A percentile compares a stretch with the other conserved stretches of the same genome.
Evolutionary conservation across 2,329 filamentous ascomycete species (phyloP).

Genomic region (Colletotrichum tropicale): DNA sequence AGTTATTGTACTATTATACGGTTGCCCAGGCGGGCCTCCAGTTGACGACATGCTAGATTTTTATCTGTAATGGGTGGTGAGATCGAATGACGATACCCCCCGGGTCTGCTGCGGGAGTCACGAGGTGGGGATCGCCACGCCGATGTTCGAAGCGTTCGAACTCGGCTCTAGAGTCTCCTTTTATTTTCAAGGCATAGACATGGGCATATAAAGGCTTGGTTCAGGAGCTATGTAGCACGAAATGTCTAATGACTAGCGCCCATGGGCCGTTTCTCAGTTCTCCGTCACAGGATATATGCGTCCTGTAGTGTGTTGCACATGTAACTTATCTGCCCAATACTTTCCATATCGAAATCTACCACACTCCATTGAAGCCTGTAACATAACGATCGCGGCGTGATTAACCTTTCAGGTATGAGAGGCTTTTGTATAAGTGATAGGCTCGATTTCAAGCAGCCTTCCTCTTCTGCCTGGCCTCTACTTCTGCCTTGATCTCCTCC

Average conservation of each 20-base stretch:
- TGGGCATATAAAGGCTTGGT: background rate
- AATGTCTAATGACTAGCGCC: constrained; percentile 4
- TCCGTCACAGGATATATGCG: background rate
- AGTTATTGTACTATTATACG: background rate
- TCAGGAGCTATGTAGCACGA: background rate
- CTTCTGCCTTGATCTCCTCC: constrained; percentile 74
- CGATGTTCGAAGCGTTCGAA: background rate
- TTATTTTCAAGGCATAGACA: background rate
- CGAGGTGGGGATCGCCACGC: background rate
- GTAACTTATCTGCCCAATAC: background rate
- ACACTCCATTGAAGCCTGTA: background rate
- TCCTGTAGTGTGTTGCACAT: background rate
- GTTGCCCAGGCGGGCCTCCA: background rate
- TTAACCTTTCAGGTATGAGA: background rate
- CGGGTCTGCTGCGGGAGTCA: background rate
- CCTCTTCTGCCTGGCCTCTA: constrained; percentile 52
- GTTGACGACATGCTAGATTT: background rate
- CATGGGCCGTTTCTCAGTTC: background rate
- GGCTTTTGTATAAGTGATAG: background rate
- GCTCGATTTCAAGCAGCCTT: constrained; percentile 7
- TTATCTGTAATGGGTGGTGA: background rate
- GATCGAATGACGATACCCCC: constrained; percentile 3
- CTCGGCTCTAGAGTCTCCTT: background rate
- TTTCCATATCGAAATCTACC: background rate
- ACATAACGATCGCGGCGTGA: background rate